Base-by-base conservation (phyloP, 768 basidiomycete species). In the Hygrophoropsis aurantiaca region DNA sequence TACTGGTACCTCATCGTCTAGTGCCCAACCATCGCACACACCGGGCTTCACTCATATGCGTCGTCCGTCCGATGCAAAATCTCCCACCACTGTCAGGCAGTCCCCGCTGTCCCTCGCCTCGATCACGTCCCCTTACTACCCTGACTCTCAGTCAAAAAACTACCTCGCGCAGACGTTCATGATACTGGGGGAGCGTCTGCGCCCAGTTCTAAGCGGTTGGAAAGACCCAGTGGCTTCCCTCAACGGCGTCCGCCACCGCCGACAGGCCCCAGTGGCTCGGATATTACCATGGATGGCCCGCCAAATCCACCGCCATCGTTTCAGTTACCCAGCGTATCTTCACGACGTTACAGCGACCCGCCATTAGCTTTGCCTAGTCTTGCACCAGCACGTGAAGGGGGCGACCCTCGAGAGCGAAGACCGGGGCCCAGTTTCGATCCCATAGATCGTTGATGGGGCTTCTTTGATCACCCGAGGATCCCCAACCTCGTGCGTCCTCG, bases 141-240 rank as follows among this genome's bases (percentile, higher is more conserved):
- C 61, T 46, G 63, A 62, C 7, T 11, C 52, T 39, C 77, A 74
- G 76, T 64, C 82, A 86, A 86, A 87, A 86, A 86, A 87, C 76
- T 84, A 47, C 76, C 70, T 59, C 79, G 84, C 85, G 85, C 85
- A 85, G 85, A 84, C 78, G 84, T 76, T 74, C 75, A 77, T 58
- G 59, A 58, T 48, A 60, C 83, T 78, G 84, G 84, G 85, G 82
- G 81, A 70, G 78, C 79, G 83, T 84, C 85, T 85, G 85, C 85
- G 84, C 81, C 77, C 55, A 73, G 67, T 61, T 54, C 58, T 36
- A 59, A 65, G 49, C 53, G 67, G 16, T 52, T 53, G 55, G 64
- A 66, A 57, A 54, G 64, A 52, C 66, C 64, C 57, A 67, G 65
- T 54, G 66, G 51, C 40, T 36, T 58, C 72, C 54, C 73, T 66